These are phyloP conservation scores for Plectosphaerella cucumerina DNA, from an alignment of 2,329 filamentous ascomycete genomes.

Conservation along the genomic window DNA sequence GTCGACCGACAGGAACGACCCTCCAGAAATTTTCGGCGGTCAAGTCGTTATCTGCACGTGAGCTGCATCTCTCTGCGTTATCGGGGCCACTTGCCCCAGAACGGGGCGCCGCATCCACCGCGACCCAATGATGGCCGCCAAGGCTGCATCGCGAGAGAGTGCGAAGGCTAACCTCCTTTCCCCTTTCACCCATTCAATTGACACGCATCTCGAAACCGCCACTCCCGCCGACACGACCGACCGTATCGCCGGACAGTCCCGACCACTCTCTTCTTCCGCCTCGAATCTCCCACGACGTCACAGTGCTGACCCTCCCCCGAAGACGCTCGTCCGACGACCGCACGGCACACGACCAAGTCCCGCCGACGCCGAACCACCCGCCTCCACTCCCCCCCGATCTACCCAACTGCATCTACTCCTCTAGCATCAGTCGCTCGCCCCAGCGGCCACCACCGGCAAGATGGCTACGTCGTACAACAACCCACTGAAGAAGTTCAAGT, in stretches of 20 bases:
- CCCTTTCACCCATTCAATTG: not conserved
- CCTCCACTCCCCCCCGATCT: not conserved
- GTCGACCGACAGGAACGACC: slow-evolving; percentile 2
- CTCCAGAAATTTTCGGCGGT: slow-evolving; percentile 10
- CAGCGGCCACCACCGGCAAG: slow-evolving; percentile 26
- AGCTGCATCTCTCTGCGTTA: not conserved
- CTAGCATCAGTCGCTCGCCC: not conserved
- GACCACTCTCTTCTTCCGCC: too few relatives aligned
- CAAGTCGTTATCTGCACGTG: slow-evolving; percentile 3
- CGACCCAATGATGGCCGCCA: slow-evolving; percentile 15
- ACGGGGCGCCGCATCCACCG: not conserved
- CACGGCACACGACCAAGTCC: too few relatives aligned
- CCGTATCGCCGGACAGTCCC: too few relatives aligned
- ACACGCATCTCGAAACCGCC: not conserved
- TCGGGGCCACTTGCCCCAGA: not conserved
- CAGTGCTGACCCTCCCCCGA: too few relatives aligned
- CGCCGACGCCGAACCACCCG: too few relatives aligned
- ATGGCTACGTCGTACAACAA: slow-evolving; percentile 97
- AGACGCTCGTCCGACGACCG: too few relatives aligned
- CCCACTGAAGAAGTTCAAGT: slow-evolving; percentile 99
- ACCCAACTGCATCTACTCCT: not conserved
- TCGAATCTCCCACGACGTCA: too few relatives aligned
- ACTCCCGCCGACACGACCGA: too few relatives aligned
- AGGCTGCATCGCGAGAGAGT: slow-evolving; percentile 8
- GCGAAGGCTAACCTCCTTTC: slow-evolving; percentile 10